Evolutionary conservation across 495 filamentous ascomycete species (phyloP).

Genomic region (Aspergillus indologenus): DNA sequence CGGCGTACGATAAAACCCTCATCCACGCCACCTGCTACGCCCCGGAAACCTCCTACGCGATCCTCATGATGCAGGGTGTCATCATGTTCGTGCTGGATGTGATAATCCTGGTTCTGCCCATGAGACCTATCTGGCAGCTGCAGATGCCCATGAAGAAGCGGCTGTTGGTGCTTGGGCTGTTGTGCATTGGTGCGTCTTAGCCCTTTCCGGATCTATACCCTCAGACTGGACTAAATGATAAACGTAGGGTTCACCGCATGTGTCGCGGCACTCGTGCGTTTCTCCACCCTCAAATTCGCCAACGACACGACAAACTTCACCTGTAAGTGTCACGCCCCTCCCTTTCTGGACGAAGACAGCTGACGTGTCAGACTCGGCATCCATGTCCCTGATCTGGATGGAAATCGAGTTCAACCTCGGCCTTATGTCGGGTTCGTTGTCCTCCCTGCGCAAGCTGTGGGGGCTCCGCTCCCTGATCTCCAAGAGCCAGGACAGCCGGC

Average conservation of each 20-base stretch:
- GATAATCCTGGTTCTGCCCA: constrained; percentile 47
- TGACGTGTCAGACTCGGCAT: constrained; percentile 9
- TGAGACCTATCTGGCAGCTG: constrained; percentile 41
- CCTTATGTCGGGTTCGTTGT: constrained; percentile 15
- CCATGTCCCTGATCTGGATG: constrained; percentile 21
- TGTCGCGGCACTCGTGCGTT: constrained; percentile 6
- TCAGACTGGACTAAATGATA: not conserved
- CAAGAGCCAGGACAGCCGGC: not conserved
- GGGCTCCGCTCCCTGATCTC: not conserved
- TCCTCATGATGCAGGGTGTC: constrained; percentile 18
- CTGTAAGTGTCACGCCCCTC: constrained; percentile 3
- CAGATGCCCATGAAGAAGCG: constrained; percentile 45
- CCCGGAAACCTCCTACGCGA: constrained; percentile 4
- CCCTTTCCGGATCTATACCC: too few relatives aligned
- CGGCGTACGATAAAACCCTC: constrained; percentile 14
- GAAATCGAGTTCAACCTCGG: constrained; percentile 20
- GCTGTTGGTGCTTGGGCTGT: constrained; percentile 46
- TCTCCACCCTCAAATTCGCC: constrained; percentile 4
- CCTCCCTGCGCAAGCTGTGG: constrained; percentile 4
- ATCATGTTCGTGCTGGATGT: constrained; percentile 45
- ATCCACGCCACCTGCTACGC: constrained; percentile 11
- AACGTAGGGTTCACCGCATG: constrained; percentile 10
- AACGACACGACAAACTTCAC: constrained; percentile 11
- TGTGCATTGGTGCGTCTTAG: constrained; percentile 46
- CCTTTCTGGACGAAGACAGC: too few relatives aligned